Base-by-base conservation (phyloP, 306 rosid genomes). In the Fragaria iinumae region DNA sequence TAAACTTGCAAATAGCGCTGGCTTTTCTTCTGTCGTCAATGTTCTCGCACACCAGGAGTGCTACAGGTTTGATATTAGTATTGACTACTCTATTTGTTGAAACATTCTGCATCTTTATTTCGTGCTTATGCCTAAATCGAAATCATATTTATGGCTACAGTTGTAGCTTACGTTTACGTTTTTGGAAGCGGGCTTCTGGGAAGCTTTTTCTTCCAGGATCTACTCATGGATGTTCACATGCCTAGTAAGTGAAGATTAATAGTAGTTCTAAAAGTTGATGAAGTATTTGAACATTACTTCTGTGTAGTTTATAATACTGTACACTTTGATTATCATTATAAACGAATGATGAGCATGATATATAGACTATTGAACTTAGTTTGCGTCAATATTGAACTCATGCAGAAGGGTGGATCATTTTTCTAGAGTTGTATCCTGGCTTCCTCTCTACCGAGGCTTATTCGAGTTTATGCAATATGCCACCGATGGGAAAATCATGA, bases 171-270 rank as follows among this genome's bases (percentile, higher is more conserved):
- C 85, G 81, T 93, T 41, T 78, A 79, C 73, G 91, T 91, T 20
- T 93, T 93, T 69, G 98, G 88, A 82, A 83, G 85, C 56, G 98
- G 98, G 83, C 89, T 91, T 68, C 77, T 91, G 53, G 92, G 85
- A 59, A 91, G 79, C 76, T 88, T 45, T 82, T 91, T 91, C 80
- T 93, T 93, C 78, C 9, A 6, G 85, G 80, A 74, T 79, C 77
- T 93, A 39, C 16, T 93, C 56, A 92, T 86, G 79, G 48, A 84
- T 68, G 59, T 2, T 3, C 4, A 82, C 50, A 79, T 87, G 59
- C 91, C 97, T 23, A 86, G 98, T 93, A 90, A 91, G 96, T 87
- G 75, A 71, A 75, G 43, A 25, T 27, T 16, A 55, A 60, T 69
- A 29, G 18, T 68, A 45, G 49, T 45, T 76, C 64, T 57, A 11